Percentiles rank a stretch among this genome's conserved stretches.
Conservation (phyloP, 352 stramenopile species). For the Phytophthora pseudosyringae region DNA sequence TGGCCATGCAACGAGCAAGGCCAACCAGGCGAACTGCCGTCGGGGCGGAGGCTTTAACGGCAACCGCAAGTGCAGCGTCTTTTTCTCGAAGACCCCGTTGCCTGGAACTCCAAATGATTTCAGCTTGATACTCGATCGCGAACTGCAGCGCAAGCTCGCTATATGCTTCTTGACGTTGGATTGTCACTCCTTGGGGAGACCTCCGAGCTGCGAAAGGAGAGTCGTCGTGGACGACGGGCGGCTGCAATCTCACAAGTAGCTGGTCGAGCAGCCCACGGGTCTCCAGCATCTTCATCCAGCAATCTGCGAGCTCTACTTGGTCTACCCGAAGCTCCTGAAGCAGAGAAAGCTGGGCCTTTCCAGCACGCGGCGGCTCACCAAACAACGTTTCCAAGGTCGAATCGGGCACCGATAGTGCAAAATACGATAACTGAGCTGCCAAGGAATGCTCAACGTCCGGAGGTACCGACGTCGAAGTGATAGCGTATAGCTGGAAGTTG, state of each 20-base stretch:
- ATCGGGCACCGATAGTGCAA: constrained; percentile 21
- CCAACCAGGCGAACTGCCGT: constrained; percentile 17
- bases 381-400: constrained; percentile 16
- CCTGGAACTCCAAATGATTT: constrained; percentile 18
- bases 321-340: constrained; percentile 26
- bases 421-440: constrained; percentile 34
- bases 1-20: constrained; percentile 28
- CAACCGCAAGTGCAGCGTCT: constrained; percentile 1
- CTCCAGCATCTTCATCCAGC: constrained; percentile 20
- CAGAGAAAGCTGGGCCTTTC: constrained; percentile 11
- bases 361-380: not conserved
- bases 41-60: not conserved
- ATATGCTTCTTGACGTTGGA: constrained; percentile 28
- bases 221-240: not conserved
- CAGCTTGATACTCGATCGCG: constrained; percentile 21
- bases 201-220: constrained; percentile 28
- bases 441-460: constrained; percentile 22
- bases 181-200: not conserved
- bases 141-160: constrained; percentile 24
- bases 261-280: constrained; percentile 13
- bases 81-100: constrained; percentile 10
- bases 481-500: constrained; percentile 59
- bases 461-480: constrained; percentile 31
- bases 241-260: constrained; percentile 14
- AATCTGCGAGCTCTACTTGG: constrained; percentile 19